These are phyloP conservation scores for Thielaviopsis euricoi DNA, from an alignment of 2,329 filamentous ascomycete species.

Conservation along the genomic window DNA sequence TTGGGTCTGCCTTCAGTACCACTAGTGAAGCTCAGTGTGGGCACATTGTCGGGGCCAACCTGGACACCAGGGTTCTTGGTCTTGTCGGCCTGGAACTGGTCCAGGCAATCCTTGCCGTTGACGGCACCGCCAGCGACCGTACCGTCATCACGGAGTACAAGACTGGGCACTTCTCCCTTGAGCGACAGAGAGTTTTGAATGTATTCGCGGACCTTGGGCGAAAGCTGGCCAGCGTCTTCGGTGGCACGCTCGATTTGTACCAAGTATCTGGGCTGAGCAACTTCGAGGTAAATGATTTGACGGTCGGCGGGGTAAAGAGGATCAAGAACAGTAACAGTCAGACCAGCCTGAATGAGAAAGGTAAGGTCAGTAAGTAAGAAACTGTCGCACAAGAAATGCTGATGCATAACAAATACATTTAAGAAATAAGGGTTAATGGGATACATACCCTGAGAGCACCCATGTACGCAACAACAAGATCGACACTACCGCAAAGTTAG, in stretches of 20 bases:
- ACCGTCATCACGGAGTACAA: conserved; percentile 58
- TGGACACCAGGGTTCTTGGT: conserved; percentile 49
- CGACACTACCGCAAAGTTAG: conserved; percentile 29
- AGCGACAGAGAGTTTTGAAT: conserved; percentile 57
- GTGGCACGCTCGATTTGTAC: conserved; percentile 59
- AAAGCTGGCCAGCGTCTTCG: conserved; percentile 36
- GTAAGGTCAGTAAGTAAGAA: background rate
- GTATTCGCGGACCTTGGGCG: conserved; percentile 38
- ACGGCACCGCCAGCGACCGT: conserved; percentile 49
- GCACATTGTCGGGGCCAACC: conserved; percentile 72
- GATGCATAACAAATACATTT: background rate
- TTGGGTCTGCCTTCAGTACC: conserved; percentile 70
- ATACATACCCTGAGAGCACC: conserved; percentile 34
- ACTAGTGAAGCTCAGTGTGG: conserved; percentile 58
- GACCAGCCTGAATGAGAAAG: conserved; percentile 29
- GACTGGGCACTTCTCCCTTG: conserved; percentile 56
- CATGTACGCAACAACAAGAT: conserved; percentile 55
- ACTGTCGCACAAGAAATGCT: background rate
- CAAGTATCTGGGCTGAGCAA: conserved; percentile 56
- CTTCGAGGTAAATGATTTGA: conserved; percentile 51
- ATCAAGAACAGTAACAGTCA: conserved; percentile 53
- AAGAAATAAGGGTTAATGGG: conserved; percentile 16
- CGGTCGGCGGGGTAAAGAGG: conserved; percentile 56
- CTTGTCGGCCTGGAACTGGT: conserved; percentile 31
- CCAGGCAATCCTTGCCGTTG: conserved; percentile 52